Evolutionary conservation across 176 grass and related monocot genomes (phyloP), one percentile per base, ranked within the genome.

Genomic region (Aegilops longissima): DNA sequence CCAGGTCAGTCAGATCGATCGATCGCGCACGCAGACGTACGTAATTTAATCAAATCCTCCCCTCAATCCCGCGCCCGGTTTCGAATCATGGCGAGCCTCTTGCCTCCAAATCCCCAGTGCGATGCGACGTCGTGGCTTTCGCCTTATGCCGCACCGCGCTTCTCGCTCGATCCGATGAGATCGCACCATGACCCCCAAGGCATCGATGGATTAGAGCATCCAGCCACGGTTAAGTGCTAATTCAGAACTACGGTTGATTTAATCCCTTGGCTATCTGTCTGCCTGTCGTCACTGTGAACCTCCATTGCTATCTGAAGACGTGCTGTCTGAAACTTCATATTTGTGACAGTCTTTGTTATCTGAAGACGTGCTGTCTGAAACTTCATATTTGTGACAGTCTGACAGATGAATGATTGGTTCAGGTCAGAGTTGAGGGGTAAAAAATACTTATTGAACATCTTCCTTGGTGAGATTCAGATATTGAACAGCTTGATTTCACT

Each of bases 1-100:
- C 5, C 96, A 95, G 96, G 96, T 98, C 56, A 83, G 93, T 95
- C 71, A 80, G 74, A 83, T 83, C 51, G 74, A 83, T 83, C 51
- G 33, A 58, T 35, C 62, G 0, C 13, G 36, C 12, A 36, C 45
- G 18, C 2, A 54, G 0, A 18, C 51, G 0, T 20, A 56, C 17
- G 0, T 56, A 13, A 47, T 47, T 13, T 0, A 47, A 47, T 47
- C 44, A 47, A 47, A 47, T 47, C 12, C 44, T 4, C 12, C 12
- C 12, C 4, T 5, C 0, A 51, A 51, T 51, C 47, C 47, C 13
- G 13, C 13, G 4, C 13, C 47, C 13, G 14, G 5, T 52, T 52
- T 17, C 49, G 49, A 52, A 5, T 52, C 4, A 52, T 6, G 0
- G 14, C 49, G 49, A 52, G 14, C 49, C 5, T 51, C 49, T 6